A percentile compares a stretch with the other conserved stretches of the same genome.
Evolutionary conservation across 129 eudicot species (phyloP).

Genomic region (Apium graveolens): DNA sequence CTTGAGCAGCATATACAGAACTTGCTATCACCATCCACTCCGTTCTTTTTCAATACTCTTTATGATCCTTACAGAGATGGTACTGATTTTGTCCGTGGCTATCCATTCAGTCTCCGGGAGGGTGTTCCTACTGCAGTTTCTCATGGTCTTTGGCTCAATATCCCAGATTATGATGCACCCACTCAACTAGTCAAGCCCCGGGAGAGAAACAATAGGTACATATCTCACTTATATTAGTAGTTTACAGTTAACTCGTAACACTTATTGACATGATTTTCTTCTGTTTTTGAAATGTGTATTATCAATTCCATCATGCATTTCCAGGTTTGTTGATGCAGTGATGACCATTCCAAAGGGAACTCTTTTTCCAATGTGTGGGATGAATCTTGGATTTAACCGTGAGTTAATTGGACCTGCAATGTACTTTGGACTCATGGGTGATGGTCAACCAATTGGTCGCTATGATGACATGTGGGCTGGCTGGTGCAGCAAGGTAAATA

Average conservation of each 20-base stretch:
- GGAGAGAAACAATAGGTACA: slow-evolving; percentile 55
- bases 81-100: slow-evolving; percentile 55
- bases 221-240: slow-evolving; percentile 19
- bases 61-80: slow-evolving; percentile 54
- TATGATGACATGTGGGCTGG: neutral
- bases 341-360: neutral
- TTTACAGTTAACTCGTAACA: neutral
- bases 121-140: slow-evolving; percentile 25
- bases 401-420: neutral
- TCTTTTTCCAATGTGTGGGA: neutral
- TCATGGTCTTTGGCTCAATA: slow-evolving; percentile 49
- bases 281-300: neutral
- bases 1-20: slow-evolving; percentile 52
- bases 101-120: slow-evolving; percentile 27
- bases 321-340: slow-evolving; percentile 1
- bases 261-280: neutral
- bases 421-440: slow-evolving; percentile 1
- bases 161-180: slow-evolving; percentile 50
- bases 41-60: slow-evolving; percentile 57
- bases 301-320: neutral
- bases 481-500: neutral
- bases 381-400: neutral
- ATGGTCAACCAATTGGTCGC: neutral
- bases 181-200: slow-evolving; percentile 25
- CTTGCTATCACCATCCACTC: slow-evolving; percentile 41